Evolutionary conservation across 129 eudicot species (phyloP), one percentile per base, ranked within the genome.

Genomic region (Artemisia tridentata): DNA sequence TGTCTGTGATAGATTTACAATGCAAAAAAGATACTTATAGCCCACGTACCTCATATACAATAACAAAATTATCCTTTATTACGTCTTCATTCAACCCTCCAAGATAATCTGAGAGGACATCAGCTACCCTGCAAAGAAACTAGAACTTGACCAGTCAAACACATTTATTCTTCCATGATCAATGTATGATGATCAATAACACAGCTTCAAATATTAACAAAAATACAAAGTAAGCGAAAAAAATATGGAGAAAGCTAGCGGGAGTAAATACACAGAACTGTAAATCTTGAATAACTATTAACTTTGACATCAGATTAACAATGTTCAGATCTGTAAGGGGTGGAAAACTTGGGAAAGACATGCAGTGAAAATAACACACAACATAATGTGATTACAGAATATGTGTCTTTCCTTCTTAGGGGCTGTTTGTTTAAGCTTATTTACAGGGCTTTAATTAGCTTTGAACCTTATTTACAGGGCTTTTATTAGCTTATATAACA

Each of bases 91-190:
- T 89, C 72, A 93, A 67, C 61, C 85, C 96, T 72, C 93, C 98
- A 73, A 93, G 91, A 79, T 93, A 93, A 63, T 87, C 95, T 50
- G 92, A 76, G 75, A 93, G 95, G 55, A 93, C 89, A 84, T 93
- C 99, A 74, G 96, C 97, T 78, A 88, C 99, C 83, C 97, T 89
- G 96, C 96, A 89, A 79, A 93, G 97, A 83, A 93, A 90, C 99
- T 93, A 88, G 72, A 81, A 74, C 67, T 68, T 51, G 72, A 80
- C 83, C 58, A 45, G 67, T 82, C 84, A 88, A 75, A 80, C 65
- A 71, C 13, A 49, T 13, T 60, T 64, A 25, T 17, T 59, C 10
- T 31, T 61, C 20, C 71, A 34, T 13, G 17, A 48, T 59, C 20
- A 69, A 59, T 54, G 61, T 49, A 58, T 50, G 11, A 50, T 25